Conservation (phyloP, 768 basidiomycete genomes). For the Neoboletus subvelutipes region DNA sequence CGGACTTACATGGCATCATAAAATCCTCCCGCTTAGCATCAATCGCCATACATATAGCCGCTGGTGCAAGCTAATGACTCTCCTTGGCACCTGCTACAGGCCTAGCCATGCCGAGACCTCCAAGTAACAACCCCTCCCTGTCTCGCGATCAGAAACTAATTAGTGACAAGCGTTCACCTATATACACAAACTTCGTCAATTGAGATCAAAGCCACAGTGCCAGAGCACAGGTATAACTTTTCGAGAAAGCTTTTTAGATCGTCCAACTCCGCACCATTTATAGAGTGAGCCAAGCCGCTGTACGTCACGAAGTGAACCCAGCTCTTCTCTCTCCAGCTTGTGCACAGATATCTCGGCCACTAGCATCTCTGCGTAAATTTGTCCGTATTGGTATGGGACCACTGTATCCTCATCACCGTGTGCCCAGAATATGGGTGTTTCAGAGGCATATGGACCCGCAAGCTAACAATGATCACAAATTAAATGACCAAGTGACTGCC, state of each 20-base stretch:
- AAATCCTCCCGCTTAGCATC: background rate
- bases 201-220: background rate
- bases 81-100: background rate
- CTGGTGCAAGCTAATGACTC: background rate
- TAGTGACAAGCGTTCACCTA: background rate
- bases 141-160: background rate
- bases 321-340: background rate
- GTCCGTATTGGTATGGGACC: background rate
- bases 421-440: constrained; percentile 1
- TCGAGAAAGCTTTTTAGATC: background rate
- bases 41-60: background rate
- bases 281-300: background rate
- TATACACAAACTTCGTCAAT: background rate
- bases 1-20: background rate
- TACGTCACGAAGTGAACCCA: constrained; percentile 5
- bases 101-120: background rate
- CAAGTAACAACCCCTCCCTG: background rate
- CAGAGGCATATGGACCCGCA: background rate
- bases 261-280: background rate
- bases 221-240: background rate
- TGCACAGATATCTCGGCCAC: background rate
- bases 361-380: background rate
- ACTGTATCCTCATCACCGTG: background rate
- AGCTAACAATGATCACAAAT: background rate
- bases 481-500: background rate